Base-by-base conservation (phyloP, 345 rosid species). In the Acer campestre region DNA sequence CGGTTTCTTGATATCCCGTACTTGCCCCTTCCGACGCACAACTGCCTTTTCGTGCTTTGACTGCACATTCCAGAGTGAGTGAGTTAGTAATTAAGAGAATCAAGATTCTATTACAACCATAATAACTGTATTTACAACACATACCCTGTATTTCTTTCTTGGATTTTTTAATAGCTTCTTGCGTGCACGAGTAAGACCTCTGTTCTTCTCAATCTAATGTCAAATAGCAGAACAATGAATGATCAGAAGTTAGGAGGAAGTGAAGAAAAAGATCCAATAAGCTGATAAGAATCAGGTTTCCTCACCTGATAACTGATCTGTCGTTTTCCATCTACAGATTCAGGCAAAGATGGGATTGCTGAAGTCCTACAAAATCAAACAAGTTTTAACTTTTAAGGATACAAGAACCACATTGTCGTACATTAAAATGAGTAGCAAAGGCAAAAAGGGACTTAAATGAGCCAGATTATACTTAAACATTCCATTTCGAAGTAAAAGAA, bases 61-160 rank as follows among this genome's bases (percentile, higher is more conserved):
- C 98, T 93, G 82, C 66, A 80, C 53, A 71, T 63, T 10, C 46
- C 63, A 44, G 6, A 18, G 2, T n/a, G 10, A 49, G 35, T 2
- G 13, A 62, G 14, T 11, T 18, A 46, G 46, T 35, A 70, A 70
- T 38, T 17, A 16, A 58, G 73, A 49, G 18, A 44, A 75, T 27
- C 27, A 58, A 23, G 61, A 48, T 22, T 31, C 17, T 27, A 61
- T 1, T 23, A 56, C 16, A 68, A 22, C 7, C 64, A 59, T 55
- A 38, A 44, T 61, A 66, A 64, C 49, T 77, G 16, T 12, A 18
- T 17, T 27, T 56, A 29, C 9, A 14, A 22, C 12, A 63, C n/a
- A 14, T 88, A 88, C 97, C 94, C 93, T 73, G 86, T 93, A 87
- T 42, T 93, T 95, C 92, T 89, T 92, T 80, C 99, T 88, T 10